phyloP scores from a whole-genome alignment of 345 rosid genomes.

The Streptanthus diversifolius region DNA sequence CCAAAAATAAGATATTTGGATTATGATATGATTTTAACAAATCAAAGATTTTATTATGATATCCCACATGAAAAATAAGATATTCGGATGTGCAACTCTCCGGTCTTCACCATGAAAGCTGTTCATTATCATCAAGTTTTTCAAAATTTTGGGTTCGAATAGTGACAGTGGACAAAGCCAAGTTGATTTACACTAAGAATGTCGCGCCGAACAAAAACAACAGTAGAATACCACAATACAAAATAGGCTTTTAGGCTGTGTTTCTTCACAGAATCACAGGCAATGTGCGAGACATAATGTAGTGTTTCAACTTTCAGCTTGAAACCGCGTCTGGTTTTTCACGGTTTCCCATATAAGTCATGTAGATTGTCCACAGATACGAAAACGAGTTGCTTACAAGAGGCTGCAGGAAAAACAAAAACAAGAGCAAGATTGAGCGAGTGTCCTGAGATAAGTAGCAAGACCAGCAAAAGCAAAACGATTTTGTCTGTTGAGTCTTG shows the following conservation, averaged over 20 bases:
- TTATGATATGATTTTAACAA: no score
- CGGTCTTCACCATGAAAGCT: no score
- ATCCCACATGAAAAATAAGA: no score
- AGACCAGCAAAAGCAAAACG: background rate
- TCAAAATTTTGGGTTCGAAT: no score
- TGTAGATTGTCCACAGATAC: constrained; percentile 75
- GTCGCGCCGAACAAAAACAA: no score
- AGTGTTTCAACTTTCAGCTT: constrained; percentile 25
- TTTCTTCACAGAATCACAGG: background rate
- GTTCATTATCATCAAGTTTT: no score
- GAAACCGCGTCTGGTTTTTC: constrained; percentile 40
- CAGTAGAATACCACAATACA: no score
- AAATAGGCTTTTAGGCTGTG: background rate
- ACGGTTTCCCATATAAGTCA: constrained; percentile 82
- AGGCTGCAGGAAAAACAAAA: constrained; percentile 45
- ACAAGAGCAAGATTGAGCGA: background rate
- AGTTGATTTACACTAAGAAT: no score
- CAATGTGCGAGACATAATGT: background rate
- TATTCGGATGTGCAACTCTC: no score
- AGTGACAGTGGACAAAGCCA: no score
- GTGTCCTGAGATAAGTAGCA: background rate
- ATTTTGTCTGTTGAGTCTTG: background rate
- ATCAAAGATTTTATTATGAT: no score
- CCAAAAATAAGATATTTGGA: no score
- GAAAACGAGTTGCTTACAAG: constrained; percentile 86